phyloP scores from a whole-genome alignment of 768 basidiomycete species.

The Agaricus sinodeliciosus region DNA sequence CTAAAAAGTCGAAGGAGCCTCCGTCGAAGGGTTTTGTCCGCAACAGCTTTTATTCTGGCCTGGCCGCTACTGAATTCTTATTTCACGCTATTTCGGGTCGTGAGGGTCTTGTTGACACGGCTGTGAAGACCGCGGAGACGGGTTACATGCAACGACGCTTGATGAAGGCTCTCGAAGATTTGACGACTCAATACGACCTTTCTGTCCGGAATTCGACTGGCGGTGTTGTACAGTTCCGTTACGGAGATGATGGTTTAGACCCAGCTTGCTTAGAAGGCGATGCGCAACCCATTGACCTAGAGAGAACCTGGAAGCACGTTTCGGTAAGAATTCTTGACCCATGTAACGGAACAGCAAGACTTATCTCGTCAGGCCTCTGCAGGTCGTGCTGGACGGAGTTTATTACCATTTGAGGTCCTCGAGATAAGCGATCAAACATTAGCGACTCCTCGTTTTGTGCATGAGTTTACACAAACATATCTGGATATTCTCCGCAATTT shows the following conservation, averaged over 20 bases:
- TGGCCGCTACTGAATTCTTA: slow-evolving; percentile 91
- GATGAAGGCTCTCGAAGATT: slow-evolving; percentile 98
- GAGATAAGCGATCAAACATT: slow-evolving; percentile 65
- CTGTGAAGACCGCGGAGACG: slow-evolving; percentile 99
- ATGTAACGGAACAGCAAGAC: neutral
- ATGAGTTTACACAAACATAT: slow-evolving; percentile 68
- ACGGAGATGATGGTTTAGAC: slow-evolving; percentile 96
- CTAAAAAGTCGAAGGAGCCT: slow-evolving; percentile 92
- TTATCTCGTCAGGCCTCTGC: slow-evolving; percentile 47
- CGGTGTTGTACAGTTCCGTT: slow-evolving; percentile 93
- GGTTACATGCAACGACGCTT: slow-evolving; percentile 99
- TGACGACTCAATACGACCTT: slow-evolving; percentile 93
- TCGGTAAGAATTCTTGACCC: slow-evolving; percentile 35
- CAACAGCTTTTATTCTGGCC: slow-evolving; percentile 92
- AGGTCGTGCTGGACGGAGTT: slow-evolving; percentile 47
- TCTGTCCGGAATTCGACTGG: slow-evolving; percentile 93
- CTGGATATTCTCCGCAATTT: slow-evolving; percentile 64
- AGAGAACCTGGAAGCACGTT: slow-evolving; percentile 83
- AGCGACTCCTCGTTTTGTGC: slow-evolving; percentile 48
- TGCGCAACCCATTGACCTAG: slow-evolving; percentile 86
- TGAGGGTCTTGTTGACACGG: slow-evolving; percentile 98
- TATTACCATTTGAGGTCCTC: slow-evolving; percentile 85
- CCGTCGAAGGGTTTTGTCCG: slow-evolving; percentile 98
- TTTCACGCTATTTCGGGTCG: slow-evolving; percentile 99
- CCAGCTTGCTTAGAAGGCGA: slow-evolving; percentile 96